These are phyloP conservation scores for Thraustochytrium sp. DNA, from an alignment of 352 stramenopile species.

Conservation along the genomic window DNA sequence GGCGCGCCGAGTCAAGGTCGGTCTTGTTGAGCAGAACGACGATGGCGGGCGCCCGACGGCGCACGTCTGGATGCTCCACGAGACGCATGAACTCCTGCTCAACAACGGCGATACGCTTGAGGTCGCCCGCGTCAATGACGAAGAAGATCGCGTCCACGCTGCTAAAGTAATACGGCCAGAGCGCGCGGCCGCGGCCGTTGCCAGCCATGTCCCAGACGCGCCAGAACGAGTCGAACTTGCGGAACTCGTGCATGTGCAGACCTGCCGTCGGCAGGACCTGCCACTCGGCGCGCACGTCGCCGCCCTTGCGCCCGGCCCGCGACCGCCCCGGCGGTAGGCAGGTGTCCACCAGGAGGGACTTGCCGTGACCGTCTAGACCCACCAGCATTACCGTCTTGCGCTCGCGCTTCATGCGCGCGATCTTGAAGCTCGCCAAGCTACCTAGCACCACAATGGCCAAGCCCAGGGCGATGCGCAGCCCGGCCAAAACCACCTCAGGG, in stretches of 20 bases:
- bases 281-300: neutral
- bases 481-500: neutral
- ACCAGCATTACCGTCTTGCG: neutral
- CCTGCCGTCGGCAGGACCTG: neutral
- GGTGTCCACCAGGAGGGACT: slow-evolving; percentile 21
- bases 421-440: neutral
- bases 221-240: slow-evolving; percentile 31
- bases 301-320: neutral
- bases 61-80: neutral
- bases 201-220: slow-evolving; percentile 31
- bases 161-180: slow-evolving; percentile 32
- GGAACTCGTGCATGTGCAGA: slow-evolving; percentile 15
- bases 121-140: slow-evolving; percentile 1
- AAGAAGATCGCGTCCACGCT: slow-evolving; percentile 23
- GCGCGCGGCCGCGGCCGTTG: slow-evolving; percentile 5
- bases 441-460: neutral
- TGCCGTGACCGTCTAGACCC: slow-evolving; percentile 3
- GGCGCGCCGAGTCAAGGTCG: neutral
- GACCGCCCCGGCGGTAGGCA: neutral
- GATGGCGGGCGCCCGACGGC: neutral
- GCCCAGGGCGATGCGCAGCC: neutral
- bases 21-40: slow-evolving; percentile 34
- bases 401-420: neutral
- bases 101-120: neutral
- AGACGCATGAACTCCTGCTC: slow-evolving; percentile 15